These are phyloP conservation scores for Cudoniella acicularis DNA, from an alignment of 495 filamentous ascomycete genomes.

Conservation along the genomic window DNA sequence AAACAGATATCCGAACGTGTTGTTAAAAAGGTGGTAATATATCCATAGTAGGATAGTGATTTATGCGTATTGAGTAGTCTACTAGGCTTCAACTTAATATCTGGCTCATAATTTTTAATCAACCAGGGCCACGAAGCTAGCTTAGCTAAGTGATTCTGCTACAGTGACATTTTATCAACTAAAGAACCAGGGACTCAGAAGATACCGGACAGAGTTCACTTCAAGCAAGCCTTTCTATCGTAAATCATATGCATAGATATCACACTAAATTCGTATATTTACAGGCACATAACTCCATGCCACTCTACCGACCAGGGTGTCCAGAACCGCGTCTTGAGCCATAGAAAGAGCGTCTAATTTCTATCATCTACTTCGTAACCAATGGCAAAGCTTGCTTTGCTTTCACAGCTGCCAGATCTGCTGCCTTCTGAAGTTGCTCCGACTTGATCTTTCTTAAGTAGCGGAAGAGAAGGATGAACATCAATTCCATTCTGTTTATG, in stretches of 20 bases:
- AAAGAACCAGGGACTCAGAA: too few species aligned
- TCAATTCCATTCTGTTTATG: constrained; percentile 71
- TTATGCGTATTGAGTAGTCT: too few species aligned
- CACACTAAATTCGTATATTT: constrained; percentile 4
- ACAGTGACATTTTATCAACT: too few species aligned
- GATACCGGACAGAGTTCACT: too few species aligned
- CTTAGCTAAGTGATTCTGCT: too few species aligned
- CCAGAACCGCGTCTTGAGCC: background rate
- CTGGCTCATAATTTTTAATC: too few species aligned
- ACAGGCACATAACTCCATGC: constrained; percentile 5
- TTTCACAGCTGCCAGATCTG: constrained; percentile 51
- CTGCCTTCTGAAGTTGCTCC: constrained; percentile 66
- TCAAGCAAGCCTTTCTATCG: background rate
- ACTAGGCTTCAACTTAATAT: too few species aligned
- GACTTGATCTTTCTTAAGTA: constrained; percentile 69
- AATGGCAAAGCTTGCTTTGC: constrained; percentile 45
- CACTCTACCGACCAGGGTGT: background rate
- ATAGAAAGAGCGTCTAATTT: constrained; percentile 1
- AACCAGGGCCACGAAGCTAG: too few species aligned
- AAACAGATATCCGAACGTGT: too few species aligned
- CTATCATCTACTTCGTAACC: constrained; percentile 37
- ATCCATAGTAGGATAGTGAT: too few species aligned
- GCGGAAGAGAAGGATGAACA: constrained; percentile 83
- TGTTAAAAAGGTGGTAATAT: too few species aligned
- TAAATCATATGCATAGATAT: background rate